Evolutionary conservation across 2,329 filamentous ascomycete species (phyloP).

Genomic region (Didymella exigua): DNA sequence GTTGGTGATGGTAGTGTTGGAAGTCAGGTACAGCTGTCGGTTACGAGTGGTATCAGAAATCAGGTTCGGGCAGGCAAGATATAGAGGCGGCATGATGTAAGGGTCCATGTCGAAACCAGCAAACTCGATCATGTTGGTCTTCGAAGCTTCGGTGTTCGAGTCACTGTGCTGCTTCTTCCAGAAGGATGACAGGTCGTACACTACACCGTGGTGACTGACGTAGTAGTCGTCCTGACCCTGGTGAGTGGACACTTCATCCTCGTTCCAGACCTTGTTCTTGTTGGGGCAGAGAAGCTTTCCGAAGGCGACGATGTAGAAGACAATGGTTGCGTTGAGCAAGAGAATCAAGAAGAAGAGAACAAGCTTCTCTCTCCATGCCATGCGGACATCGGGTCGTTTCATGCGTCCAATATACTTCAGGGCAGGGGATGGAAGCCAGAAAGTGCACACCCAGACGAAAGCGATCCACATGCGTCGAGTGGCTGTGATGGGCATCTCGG

Average conservation of each 20-base stretch:
- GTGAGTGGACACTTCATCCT: slow-evolving; percentile 71
- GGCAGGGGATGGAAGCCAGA: slow-evolving; percentile 88
- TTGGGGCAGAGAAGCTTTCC: slow-evolving; percentile 88
- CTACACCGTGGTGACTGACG: slow-evolving; percentile 83
- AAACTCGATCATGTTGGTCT: slow-evolving; percentile 73
- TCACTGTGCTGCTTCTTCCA: slow-evolving; percentile 87
- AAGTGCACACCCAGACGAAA: slow-evolving; percentile 85
- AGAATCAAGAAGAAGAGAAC: slow-evolving; percentile 81
- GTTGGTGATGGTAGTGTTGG: slow-evolving; percentile 68
- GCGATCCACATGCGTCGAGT: slow-evolving; percentile 78
- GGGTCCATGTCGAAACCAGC: slow-evolving; percentile 78
- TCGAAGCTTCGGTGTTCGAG: slow-evolving; percentile 63
- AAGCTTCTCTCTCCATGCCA: slow-evolving; percentile 97
- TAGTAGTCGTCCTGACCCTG: slow-evolving; percentile 77
- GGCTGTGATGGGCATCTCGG: slow-evolving; percentile 67
- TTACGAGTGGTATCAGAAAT: slow-evolving; percentile 56
- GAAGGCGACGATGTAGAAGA: slow-evolving; percentile 93
- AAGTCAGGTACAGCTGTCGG: slow-evolving; percentile 60
- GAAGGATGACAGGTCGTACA: slow-evolving; percentile 92
- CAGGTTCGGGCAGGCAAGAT: slow-evolving; percentile 73
- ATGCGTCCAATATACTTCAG: slow-evolving; percentile 86
- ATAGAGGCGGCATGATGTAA: slow-evolving; percentile 85
- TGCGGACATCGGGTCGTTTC: slow-evolving; percentile 94
- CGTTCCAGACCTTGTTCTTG: slow-evolving; percentile 85
- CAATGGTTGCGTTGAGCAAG: slow-evolving; percentile 76